Evolutionary conservation across 495 filamentous ascomycete genomes (phyloP).

Genomic region (Xylaria palmicola): DNA sequence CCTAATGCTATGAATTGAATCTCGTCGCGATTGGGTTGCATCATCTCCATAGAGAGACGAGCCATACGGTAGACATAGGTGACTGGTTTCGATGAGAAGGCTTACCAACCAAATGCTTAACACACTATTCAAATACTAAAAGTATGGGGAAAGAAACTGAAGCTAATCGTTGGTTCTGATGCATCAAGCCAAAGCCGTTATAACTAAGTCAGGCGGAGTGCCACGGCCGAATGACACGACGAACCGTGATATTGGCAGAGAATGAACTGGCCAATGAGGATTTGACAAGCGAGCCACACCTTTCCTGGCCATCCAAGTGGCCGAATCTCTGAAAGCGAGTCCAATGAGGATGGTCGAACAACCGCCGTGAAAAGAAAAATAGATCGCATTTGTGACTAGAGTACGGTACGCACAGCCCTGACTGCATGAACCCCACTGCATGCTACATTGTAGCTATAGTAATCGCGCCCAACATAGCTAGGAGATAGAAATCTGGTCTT

Average conservation of each 20-base stretch:
- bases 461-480: background rate
- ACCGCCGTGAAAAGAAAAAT: slow-evolving; percentile 27
- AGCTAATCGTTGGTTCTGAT: too few relatives aligned
- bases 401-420: too few relatives aligned
- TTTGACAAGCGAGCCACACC: background rate
- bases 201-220: too few relatives aligned
- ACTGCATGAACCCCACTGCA: background rate
- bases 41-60: too few relatives aligned
- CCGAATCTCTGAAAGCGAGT: slow-evolving; percentile 10
- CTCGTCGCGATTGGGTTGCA: background rate
- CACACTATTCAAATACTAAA: too few relatives aligned
- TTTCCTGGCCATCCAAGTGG: background rate
- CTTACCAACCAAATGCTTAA: too few relatives aligned
- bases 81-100: too few relatives aligned
- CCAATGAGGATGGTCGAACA: slow-evolving; percentile 27
- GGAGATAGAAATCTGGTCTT: background rate
- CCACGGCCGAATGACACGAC: background rate
- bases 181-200: too few relatives aligned
- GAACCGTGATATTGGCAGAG: background rate
- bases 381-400: slow-evolving; percentile 9
- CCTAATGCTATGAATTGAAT: background rate
- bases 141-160: too few relatives aligned
- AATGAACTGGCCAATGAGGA: background rate
- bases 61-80: background rate
- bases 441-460: background rate